phyloP scores from a whole-genome alignment of 176 grass and related monocot genomes.

The Guadua angustifolia region DNA sequence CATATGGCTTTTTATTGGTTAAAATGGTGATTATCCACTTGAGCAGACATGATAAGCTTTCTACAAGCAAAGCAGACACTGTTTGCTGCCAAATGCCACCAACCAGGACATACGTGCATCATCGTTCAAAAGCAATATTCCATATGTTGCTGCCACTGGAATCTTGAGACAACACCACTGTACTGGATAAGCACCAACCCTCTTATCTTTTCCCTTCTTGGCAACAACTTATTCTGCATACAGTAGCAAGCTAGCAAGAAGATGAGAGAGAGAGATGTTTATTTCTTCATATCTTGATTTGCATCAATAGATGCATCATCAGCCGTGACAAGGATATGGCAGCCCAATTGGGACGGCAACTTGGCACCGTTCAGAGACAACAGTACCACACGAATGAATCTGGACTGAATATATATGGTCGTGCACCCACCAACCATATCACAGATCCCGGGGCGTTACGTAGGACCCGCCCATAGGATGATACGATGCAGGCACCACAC shows the following conservation, averaged over 20 bases:
- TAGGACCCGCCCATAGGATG: conserved; percentile 28
- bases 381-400: conserved; percentile 20
- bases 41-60: neutral
- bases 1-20: conserved; percentile 2
- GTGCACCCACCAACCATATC: conserved; percentile 10
- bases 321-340: conserved; percentile 20
- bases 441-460: conserved; percentile 28
- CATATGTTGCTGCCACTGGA: conserved; percentile 9
- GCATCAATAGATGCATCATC: conserved; percentile 5
- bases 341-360: conserved; percentile 10
- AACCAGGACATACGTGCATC: conserved; percentile 4
- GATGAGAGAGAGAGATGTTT: neutral
- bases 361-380: neutral
- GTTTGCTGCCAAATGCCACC: conserved; percentile 30
- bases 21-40: conserved; percentile 33
- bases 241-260: neutral
- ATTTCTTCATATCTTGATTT: neutral
- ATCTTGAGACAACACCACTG: neutral
- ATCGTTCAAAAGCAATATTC: neutral
- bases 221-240: conserved; percentile 4
- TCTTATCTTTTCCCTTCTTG: conserved; percentile 1
- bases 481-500: neutral
- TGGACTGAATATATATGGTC: neutral
- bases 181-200: conserved; percentile 7
- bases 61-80: neutral